Base-by-base conservation (phyloP, 2,329 filamentous ascomycete genomes). In the Cucurbitaria berberidis region DNA sequence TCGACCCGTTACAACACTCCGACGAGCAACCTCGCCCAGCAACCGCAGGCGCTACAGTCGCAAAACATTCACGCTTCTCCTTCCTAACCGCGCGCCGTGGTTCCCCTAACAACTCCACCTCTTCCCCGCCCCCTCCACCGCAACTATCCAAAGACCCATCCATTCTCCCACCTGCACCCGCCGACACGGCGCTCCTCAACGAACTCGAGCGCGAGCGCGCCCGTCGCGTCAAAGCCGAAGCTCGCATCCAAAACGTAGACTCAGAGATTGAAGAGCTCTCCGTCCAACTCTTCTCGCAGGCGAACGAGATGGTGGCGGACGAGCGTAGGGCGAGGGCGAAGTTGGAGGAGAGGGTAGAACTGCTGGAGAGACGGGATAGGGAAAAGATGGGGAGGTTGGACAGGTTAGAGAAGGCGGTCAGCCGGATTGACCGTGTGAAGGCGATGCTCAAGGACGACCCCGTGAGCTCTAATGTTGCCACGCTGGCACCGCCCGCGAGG, bases 251-350 rank as follows among this genome's bases (percentile, higher is more conserved):
- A 59, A 83, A 86, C 44, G 88, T 89, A 45, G 87, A 84, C 66
- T 81, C 79, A 11, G 90, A 95, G 77, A 83, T 93, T 18, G 90
- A 93, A 75, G 90, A 95, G 76, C 78, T 95, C 59, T 90, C 84
- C 67, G 88, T 84, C 18, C 84, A 83, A 45, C 77, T 95, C 48
- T 95, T 95, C 72, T 86, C 90, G 76, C 87, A 93, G 77, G 90
- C 90, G 45, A 95, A 95, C 72, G 86, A 92, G 76, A 95, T 95
- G 90, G 90, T 95, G 18, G 89, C 90, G 2, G 80, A 83, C 16
- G 90, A 95, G 79, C 80, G 90, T 38, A 82, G 85, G 51, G 88
- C 88, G 29, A 79, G 89, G 53, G 89, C 88, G 5, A 84, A 82
- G 67, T 80, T 95, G 21, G 89, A 92, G 76, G 86, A 89, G 70